A percentile compares a stretch with the other conserved stretches of the same genome.
Conservation (phyloP, 257 asterid species). For the Petrea volubilis region DNA sequence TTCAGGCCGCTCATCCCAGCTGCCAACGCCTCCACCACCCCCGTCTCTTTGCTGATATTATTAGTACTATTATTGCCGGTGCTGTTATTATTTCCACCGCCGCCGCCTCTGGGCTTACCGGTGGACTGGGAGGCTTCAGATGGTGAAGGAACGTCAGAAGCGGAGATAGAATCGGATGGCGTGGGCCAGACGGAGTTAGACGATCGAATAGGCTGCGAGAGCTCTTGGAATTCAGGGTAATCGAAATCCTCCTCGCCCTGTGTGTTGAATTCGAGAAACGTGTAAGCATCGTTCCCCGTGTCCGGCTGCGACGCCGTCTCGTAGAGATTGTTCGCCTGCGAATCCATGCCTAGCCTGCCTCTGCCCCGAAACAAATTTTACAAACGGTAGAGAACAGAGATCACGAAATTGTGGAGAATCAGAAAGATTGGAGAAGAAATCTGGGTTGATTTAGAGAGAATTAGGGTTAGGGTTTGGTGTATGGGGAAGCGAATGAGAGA, state of each 20-base stretch:
- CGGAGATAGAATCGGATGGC: slow-evolving; percentile 62
- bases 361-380: neutral
- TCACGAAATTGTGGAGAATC: slow-evolving; percentile 20
- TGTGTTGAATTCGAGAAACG: slow-evolving; percentile 89
- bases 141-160: slow-evolving; percentile 55
- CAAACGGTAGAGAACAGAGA: slow-evolving; percentile 11
- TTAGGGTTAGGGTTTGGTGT: slow-evolving; percentile 58
- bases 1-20: slow-evolving; percentile 94
- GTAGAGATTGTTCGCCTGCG: slow-evolving; percentile 74
- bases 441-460: neutral
- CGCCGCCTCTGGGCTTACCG: slow-evolving; percentile 44
- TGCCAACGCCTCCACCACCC: slow-evolving; percentile 85
- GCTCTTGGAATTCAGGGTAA: slow-evolving; percentile 86
- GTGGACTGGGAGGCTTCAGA: slow-evolving; percentile 60
- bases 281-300: slow-evolving; percentile 86
- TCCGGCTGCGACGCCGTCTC: slow-evolving; percentile 99
- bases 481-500: slow-evolving; percentile 33
- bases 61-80: slow-evolving; percentile 28
- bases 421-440: slow-evolving; percentile 3
- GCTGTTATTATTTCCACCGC: slow-evolving; percentile 33
- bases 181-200: slow-evolving; percentile 74
- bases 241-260: slow-evolving; percentile 89
- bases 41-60: slow-evolving; percentile 54
- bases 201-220: slow-evolving; percentile 91
- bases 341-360: slow-evolving; percentile 49